Percentiles rank a stretch among this genome's conserved stretches.
These are phyloP conservation scores for Trichoderma sp. DNA, from an alignment of 2,329 filamentous ascomycete genomes.

Conservation along the genomic window DNA sequence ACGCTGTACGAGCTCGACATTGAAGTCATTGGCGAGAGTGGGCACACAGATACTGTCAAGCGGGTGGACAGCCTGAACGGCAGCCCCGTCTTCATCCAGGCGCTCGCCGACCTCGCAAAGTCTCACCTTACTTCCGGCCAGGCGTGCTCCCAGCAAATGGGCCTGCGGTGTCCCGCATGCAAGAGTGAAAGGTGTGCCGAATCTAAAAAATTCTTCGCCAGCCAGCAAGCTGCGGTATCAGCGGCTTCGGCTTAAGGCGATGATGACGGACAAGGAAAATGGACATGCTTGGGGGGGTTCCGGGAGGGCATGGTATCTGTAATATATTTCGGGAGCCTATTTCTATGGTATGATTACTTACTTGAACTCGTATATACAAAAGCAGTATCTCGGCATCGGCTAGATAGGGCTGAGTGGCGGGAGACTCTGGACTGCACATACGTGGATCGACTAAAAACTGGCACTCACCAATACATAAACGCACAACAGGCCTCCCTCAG, in stretches of 20 bases:
- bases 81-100: slow-evolving; percentile 84
- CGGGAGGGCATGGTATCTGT: not conserved
- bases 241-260: not conserved
- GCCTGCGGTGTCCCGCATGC: slow-evolving; percentile 87
- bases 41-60: slow-evolving; percentile 76
- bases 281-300: not conserved
- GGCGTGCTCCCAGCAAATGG: slow-evolving; percentile 78
- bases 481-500: not conserved
- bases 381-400: not conserved
- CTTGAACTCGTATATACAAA: not conserved
- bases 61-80: slow-evolving; percentile 90
- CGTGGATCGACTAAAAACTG: not conserved
- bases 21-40: slow-evolving; percentile 88
- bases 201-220: slow-evolving; percentile 65
- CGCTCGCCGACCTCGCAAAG: slow-evolving; percentile 82
- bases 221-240: slow-evolving; percentile 31
- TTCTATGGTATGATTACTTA: not conserved
- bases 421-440: not conserved
- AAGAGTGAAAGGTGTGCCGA: slow-evolving; percentile 84
- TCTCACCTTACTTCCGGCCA: slow-evolving; percentile 68
- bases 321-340: not conserved
- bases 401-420: not conserved
- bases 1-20: slow-evolving; percentile 91
- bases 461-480: not conserved
- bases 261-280: not conserved